Evolutionary conservation across 2,329 filamentous ascomycete species (phyloP).

Genomic region (Chaetomium strumarium): DNA sequence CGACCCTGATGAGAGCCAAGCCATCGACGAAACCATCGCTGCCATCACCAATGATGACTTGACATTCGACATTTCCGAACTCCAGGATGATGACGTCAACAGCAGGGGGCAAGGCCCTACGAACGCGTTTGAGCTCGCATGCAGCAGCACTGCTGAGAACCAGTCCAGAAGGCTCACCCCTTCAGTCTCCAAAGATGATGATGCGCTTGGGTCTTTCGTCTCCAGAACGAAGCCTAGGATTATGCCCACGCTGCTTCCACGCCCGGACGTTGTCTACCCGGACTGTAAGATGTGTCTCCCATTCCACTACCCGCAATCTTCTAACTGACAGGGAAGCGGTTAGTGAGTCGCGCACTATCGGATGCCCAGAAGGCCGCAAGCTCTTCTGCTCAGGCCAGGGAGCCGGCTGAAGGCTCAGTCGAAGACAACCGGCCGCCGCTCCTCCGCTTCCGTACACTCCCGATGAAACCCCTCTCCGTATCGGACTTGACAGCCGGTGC

Average conservation of each 20-base stretch:
- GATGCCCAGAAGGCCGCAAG: conserved; percentile 16
- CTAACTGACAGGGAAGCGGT: conserved; percentile 61
- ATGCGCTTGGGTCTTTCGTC: conserved; percentile 14
- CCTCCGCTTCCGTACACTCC: conserved; percentile 70
- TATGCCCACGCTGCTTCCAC: conserved; percentile 6
- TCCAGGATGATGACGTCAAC: conserved; percentile 7
- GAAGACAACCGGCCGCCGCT: conserved; percentile 51
- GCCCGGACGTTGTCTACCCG: conserved; percentile 36
- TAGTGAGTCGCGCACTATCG: conserved; percentile 50
- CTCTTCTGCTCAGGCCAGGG: background rate
- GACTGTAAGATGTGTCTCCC: conserved; percentile 41
- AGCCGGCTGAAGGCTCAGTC: background rate
- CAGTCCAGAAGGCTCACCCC: conserved; percentile 5
- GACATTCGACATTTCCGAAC: conserved; percentile 20
- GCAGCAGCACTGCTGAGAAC: background rate
- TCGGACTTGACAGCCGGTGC: conserved; percentile 82
- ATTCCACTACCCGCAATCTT: conserved; percentile 22
- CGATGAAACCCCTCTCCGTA: conserved; percentile 75
- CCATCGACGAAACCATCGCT: conserved; percentile 11
- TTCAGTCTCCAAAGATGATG: conserved; percentile 6
- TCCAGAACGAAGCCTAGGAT: conserved; percentile 14
- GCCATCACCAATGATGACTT: conserved; percentile 22
- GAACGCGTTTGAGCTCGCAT: background rate
- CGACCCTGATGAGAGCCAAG: conserved; percentile 2
- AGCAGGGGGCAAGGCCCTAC: conserved; percentile 5